Base-by-base conservation (phyloP, 176 grass and related monocot species). In the Zoysia pacifica region DNA sequence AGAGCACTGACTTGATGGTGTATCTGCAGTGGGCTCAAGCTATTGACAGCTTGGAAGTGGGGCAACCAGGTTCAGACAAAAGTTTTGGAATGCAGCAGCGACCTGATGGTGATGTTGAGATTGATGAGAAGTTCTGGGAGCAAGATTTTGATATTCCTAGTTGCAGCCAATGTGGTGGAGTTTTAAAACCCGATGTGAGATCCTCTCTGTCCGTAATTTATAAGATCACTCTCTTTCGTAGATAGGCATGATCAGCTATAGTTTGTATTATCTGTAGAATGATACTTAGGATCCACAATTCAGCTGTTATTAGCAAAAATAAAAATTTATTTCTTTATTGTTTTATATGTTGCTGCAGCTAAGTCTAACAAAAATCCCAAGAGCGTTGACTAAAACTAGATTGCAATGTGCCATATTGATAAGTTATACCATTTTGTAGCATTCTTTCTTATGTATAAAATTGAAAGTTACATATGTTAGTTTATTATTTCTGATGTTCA, bases 81-180 rank as follows among this genome's bases (percentile, higher is more conserved):
- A 97, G 70, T 77, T 90, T 97, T 70, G 94, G 94, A 58, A 90
- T 97, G 82, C 94, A 97, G 70, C 88, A 93, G 74, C 80, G 94
- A 9, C 94, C 94, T 82, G 94, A 97, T 83, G 94, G 87, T 82
- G 94, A 97, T 88, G 79, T 94, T 91, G 94, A 97, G 83, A 97
- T 97, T 47, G 85, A 97, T 81, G 90, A 92, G 73, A 97, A 97
- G 65, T 97, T 94, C 65, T 97, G 94, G 94, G 94, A 97, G 70
- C 89, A 94, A 79, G 89, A 97, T 79, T 94, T 92, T 89, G 73
- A 90, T 64, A 92, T 97, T 87, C 94, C 94, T 74, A 69, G 91
- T 59, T 97, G 94, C 74, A 75, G 80, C 73, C 80, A 86, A 70
- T 97, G 94, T 84, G 85, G 78, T 51, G 94, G 94, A 94, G 79